These are phyloP conservation scores for Camillea tinctor DNA, from an alignment of 2,329 filamentous ascomycete genomes.

Conservation along the genomic window DNA sequence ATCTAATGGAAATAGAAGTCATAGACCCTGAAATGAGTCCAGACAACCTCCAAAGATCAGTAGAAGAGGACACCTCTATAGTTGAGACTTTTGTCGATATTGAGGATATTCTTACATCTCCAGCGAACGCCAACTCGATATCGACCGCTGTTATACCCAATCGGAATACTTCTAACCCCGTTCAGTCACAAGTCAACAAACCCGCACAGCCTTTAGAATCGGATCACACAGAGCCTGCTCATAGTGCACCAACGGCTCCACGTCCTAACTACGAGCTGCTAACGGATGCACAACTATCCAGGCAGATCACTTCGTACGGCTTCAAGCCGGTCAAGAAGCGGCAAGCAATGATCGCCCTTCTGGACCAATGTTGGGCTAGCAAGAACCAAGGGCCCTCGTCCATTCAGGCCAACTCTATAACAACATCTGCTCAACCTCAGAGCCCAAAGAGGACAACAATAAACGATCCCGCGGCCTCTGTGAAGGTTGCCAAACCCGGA, in stretches of 20 bases:
- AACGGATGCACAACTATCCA: constrained; percentile 61
- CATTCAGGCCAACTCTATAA: constrained; percentile 13
- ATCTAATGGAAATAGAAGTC: constrained; percentile 61
- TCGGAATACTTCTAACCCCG: constrained; percentile 15
- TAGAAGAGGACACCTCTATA: neutral
- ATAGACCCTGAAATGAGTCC: constrained; percentile 49
- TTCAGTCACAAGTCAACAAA: constrained; percentile 14
- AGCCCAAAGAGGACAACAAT: constrained; percentile 12
- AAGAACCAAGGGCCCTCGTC: constrained; percentile 38
- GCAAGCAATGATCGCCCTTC: constrained; percentile 65
- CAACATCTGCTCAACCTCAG: constrained; percentile 19
- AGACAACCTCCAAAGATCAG: constrained; percentile 8
- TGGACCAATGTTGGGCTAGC: constrained; percentile 70
- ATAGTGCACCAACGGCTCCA: constrained; percentile 1
- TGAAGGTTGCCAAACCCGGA: constrained; percentile 36
- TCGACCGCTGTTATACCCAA: neutral
- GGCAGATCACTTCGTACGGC: constrained; percentile 62
- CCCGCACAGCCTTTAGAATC: constrained; percentile 3
- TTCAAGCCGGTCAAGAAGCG: constrained; percentile 72
- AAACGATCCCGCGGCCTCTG: constrained; percentile 1
- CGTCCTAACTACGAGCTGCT: constrained; percentile 60
- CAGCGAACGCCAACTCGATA: constrained; percentile 8
- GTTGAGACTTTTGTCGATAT: constrained; percentile 30
- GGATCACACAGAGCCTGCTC: neutral
- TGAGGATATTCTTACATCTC: constrained; percentile 27